A percentile compares a stretch with the other conserved stretches of the same genome.
These are phyloP conservation scores for Quaeritorhiza haematococci DNA, from an alignment of 371 early-diverging fungal genomes.

Conservation along the genomic window DNA sequence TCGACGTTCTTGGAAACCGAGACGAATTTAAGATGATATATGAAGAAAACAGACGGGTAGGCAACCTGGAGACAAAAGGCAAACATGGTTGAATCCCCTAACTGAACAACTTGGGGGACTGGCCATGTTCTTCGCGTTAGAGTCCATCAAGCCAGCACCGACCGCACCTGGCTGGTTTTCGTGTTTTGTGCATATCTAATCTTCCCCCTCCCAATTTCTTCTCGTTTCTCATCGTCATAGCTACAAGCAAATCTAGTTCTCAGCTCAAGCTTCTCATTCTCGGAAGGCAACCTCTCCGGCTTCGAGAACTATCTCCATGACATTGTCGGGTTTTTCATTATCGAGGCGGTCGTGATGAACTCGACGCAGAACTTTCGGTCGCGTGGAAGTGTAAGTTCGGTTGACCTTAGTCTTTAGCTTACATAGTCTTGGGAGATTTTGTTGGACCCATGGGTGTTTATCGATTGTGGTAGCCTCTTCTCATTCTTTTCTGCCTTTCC, in stretches of 20 bases:
- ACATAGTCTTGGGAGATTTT: too few species aligned
- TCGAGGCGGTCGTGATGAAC: conserved; percentile 83
- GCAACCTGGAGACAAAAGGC: neutral
- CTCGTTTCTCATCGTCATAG: conserved; percentile 22
- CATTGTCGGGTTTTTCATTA: conserved; percentile 92
- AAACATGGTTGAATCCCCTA: neutral
- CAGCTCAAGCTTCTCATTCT: conserved; percentile 56
- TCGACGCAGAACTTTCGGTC: conserved; percentile 90
- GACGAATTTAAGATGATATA: conserved; percentile 82
- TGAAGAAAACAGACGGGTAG: conserved; percentile 74
- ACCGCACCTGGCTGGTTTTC: neutral
- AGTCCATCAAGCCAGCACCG: too few species aligned
- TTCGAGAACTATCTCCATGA: conserved; percentile 79
- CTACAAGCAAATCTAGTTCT: conserved; percentile 71
- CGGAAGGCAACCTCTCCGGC: conserved; percentile 55
- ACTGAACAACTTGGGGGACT: too few species aligned
- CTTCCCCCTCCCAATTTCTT: too few species aligned
- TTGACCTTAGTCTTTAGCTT: too few species aligned
- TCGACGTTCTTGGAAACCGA: conserved; percentile 82
- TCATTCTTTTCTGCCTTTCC: neutral
- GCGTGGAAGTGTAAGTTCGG: conserved; percentile 60
- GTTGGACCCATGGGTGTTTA: too few species aligned
- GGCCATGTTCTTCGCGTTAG: too few species aligned
- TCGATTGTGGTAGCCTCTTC: too few species aligned
- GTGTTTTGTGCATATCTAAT: conserved; percentile 2